These are phyloP conservation scores for Singerocomus inundabilis DNA, from an alignment of 1,284 basidiomycete species.

Conservation along the genomic window DNA sequence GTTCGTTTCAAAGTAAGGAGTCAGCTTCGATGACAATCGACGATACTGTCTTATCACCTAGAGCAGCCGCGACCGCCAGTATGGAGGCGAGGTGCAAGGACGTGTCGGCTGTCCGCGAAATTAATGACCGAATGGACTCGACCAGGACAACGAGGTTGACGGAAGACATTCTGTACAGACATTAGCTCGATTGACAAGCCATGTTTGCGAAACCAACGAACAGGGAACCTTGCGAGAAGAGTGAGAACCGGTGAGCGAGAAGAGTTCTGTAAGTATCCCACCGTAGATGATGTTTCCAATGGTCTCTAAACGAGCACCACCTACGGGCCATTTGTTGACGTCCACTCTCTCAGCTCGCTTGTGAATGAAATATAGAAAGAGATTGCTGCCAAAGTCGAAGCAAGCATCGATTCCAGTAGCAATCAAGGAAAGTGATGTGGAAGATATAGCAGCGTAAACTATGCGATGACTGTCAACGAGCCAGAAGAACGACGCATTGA, in stretches of 20 bases:
- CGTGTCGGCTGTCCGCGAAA: slow-evolving; percentile 59
- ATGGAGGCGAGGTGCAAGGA: slow-evolving; percentile 82
- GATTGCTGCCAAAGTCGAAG: slow-evolving; percentile 90
- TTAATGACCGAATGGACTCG: slow-evolving; percentile 73
- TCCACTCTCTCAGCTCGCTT: slow-evolving; percentile 73
- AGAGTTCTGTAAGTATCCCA: slow-evolving; percentile 34
- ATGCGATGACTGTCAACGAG: neutral
- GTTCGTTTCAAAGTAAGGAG: slow-evolving; percentile 6
- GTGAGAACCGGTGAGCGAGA: neutral
- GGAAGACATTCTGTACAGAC: slow-evolving; percentile 66
- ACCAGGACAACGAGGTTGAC: slow-evolving; percentile 87
- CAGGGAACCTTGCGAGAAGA: slow-evolving; percentile 58
- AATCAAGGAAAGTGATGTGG: slow-evolving; percentile 83
- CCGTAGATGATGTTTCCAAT: slow-evolving; percentile 91
- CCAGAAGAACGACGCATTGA: neutral
- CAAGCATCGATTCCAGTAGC: slow-evolving; percentile 89
- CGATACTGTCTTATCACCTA: slow-evolving; percentile 49
- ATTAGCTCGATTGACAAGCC: slow-evolving; percentile 3
- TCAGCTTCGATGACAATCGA: neutral
- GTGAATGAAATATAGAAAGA: slow-evolving; percentile 83
- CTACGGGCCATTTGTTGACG: slow-evolving; percentile 85
- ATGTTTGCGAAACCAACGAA: slow-evolving; percentile 37
- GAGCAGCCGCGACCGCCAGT: slow-evolving; percentile 77
- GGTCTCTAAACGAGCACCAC: slow-evolving; percentile 87
- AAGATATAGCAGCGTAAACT: slow-evolving; percentile 88